A percentile compares a stretch with the other conserved stretches of the same genome.
These are phyloP conservation scores for Antarctomyces pellizariae DNA, from an alignment of 495 filamentous ascomycete genomes.

Conservation along the genomic window DNA sequence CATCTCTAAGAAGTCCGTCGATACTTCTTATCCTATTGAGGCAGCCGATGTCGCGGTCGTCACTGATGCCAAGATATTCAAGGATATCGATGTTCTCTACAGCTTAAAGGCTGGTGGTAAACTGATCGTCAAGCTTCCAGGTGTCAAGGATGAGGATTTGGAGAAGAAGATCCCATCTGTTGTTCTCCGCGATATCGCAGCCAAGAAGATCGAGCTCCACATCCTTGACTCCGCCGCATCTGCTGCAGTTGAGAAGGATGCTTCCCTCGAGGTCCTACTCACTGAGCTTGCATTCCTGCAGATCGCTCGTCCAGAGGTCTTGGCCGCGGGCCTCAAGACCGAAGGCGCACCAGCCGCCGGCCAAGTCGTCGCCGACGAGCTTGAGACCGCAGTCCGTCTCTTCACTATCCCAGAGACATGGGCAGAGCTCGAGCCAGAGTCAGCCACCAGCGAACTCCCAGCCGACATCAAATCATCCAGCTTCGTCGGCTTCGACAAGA, in stretches of 20 bases:
- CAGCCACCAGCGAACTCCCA: slow-evolving; percentile 24
- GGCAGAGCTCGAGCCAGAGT: slow-evolving; percentile 40
- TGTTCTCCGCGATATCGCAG: slow-evolving; percentile 40
- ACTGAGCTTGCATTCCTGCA: slow-evolving; percentile 63
- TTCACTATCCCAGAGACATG: slow-evolving; percentile 59
- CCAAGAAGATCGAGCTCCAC: slow-evolving; percentile 43
- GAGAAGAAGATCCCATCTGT: slow-evolving; percentile 62
- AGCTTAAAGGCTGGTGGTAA: slow-evolving; percentile 48
- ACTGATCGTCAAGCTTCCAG: slow-evolving; percentile 51
- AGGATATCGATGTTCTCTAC: slow-evolving; percentile 45
- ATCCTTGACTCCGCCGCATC: slow-evolving; percentile 47
- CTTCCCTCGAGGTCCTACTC: slow-evolving; percentile 29
- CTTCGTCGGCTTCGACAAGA: slow-evolving; percentile 62
- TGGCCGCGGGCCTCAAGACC: slow-evolving; percentile 25
- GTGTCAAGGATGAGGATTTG: slow-evolving; percentile 63
- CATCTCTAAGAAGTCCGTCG: slow-evolving; percentile 54
- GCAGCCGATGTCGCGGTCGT: slow-evolving; percentile 60
- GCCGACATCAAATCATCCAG: slow-evolving; percentile 43
- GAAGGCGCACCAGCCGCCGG: slow-evolving; percentile 30
- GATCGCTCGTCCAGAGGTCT: slow-evolving; percentile 34
- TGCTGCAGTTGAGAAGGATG: slow-evolving; percentile 35
- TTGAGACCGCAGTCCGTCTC: slow-evolving; percentile 43
- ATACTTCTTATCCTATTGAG: slow-evolving; percentile 60
- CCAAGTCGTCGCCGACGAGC: slow-evolving; percentile 34
- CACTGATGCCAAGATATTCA: slow-evolving; percentile 54